A percentile compares a stretch with the other conserved stretches of the same genome.
Conservation (phyloP, 1,284 basidiomycete species). For the Volvariella volvacea region DNA sequence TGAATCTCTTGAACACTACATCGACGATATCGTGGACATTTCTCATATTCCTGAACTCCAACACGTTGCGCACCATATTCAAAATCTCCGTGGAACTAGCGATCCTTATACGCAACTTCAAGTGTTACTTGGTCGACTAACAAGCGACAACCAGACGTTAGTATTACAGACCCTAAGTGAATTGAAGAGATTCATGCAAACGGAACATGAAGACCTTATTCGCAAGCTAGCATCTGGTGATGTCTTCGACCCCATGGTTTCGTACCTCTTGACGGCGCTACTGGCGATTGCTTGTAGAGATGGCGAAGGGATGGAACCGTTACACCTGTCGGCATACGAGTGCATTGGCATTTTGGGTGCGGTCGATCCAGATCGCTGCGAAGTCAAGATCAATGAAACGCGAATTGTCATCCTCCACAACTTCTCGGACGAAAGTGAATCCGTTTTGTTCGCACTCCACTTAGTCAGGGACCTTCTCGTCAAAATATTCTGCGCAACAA, state of each 20-base stretch:
- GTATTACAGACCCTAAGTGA: conserved; percentile 75
- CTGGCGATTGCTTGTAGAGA: conserved; percentile 74
- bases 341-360: conserved; percentile 95
- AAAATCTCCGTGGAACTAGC: conserved; percentile 36
- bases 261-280: conserved; percentile 64
- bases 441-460: conserved; percentile 77
- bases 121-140: conserved; percentile 69
- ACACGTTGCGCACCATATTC: conserved; percentile 41
- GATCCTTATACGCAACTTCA: conserved; percentile 48
- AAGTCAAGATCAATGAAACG: conserved; percentile 55
- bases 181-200: conserved; percentile 59
- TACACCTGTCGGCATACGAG: conserved; percentile 75
- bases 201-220: conserved; percentile 48
- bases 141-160: conserved; percentile 81
- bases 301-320: conserved; percentile 63
- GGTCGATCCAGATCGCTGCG: conserved; percentile 92
- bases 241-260: conserved; percentile 77
- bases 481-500: conserved; percentile 89
- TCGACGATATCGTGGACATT: conserved; percentile 80
- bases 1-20: conserved; percentile 41
- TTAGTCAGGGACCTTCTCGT: conserved; percentile 86
- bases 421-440: conserved; percentile 79
- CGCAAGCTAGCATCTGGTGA: conserved; percentile 72
- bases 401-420: conserved; percentile 77
- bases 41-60: conserved; percentile 64